These are phyloP conservation scores for Cutaneotrichosporon sp. DNA, from an alignment of 1,284 basidiomycete species.

Conservation along the genomic window DNA sequence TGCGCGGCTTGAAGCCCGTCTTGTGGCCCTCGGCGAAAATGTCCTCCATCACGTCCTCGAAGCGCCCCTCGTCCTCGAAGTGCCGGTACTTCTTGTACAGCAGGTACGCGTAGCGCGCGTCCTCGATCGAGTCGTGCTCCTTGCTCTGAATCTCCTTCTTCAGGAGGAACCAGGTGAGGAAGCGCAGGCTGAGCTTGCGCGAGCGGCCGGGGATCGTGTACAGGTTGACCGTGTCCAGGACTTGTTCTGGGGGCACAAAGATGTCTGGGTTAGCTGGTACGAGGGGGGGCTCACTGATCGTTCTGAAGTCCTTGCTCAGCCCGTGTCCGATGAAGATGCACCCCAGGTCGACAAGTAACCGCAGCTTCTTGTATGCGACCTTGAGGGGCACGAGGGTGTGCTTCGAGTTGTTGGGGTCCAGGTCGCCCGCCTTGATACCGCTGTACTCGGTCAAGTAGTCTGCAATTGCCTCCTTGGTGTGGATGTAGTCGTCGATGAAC, in stretches of 20 bases:
- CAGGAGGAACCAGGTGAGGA: slow-evolving; percentile 90
- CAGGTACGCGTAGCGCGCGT: slow-evolving; percentile 83
- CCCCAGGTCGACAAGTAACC: slow-evolving; percentile 87
- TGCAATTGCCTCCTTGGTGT: slow-evolving; percentile 90
- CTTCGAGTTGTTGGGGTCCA: slow-evolving; percentile 78
- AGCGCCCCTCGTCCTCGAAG: slow-evolving; percentile 73
- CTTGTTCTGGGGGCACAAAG: slow-evolving; percentile 90
- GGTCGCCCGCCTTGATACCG: slow-evolving; percentile 89
- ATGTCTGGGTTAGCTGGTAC: slow-evolving; percentile 66
- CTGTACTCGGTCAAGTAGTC: slow-evolving; percentile 97
- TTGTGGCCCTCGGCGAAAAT: slow-evolving; percentile 60
- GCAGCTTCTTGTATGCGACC: slow-evolving; percentile 96
- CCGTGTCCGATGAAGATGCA: slow-evolving; percentile 98
- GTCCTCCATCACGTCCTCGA: slow-evolving; percentile 84
- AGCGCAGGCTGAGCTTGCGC: slow-evolving; percentile 86
- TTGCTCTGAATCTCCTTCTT: slow-evolving; percentile 89
- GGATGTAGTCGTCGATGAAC: slow-evolving; percentile 98
- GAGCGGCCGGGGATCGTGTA: slow-evolving; percentile 82
- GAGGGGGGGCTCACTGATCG: slow-evolving; percentile 82
- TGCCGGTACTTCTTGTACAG: slow-evolving; percentile 82
- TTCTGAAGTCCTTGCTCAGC: slow-evolving; percentile 98
- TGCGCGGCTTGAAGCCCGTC: slow-evolving; percentile 26
- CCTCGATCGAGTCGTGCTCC: slow-evolving; percentile 95
- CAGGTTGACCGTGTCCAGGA: slow-evolving; percentile 95
- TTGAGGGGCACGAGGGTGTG: slow-evolving; percentile 94